Percentiles rank a stretch among this genome's conserved stretches.
These are phyloP conservation scores for Hemileccinum rubropunctum DNA, from an alignment of 768 basidiomycete species.

Conservation along the genomic window DNA sequence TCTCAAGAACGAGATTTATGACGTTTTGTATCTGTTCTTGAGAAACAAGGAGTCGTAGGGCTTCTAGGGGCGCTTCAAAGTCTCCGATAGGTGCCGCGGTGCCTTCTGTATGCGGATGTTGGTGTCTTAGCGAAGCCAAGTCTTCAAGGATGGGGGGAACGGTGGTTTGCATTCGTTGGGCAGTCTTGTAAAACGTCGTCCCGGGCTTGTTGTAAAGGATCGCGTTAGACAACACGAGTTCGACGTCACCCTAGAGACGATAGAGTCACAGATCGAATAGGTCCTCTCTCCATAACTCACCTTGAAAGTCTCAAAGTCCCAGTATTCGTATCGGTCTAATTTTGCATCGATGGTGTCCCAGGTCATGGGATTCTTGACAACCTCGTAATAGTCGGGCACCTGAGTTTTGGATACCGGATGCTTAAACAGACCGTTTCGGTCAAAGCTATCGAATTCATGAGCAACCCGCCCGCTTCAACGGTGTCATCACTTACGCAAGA, in stretches of 20 bases:
- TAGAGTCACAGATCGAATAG: slow-evolving; percentile 1
- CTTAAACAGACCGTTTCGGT: slow-evolving; percentile 73
- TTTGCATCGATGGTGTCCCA: slow-evolving; percentile 81
- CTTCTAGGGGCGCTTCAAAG: slow-evolving; percentile 65
- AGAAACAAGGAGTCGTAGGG: slow-evolving; percentile 56
- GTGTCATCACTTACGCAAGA: slow-evolving; percentile 49
- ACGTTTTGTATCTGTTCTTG: slow-evolving; percentile 51
- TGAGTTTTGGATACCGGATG: slow-evolving; percentile 75
- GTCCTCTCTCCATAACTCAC: slow-evolving; percentile 32
- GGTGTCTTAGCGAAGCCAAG: slow-evolving; percentile 15
- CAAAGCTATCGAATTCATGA: slow-evolving; percentile 49
- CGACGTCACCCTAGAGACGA: slow-evolving; percentile 63
- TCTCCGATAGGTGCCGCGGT: slow-evolving; percentile 49
- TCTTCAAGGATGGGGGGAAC: slow-evolving; percentile 37
- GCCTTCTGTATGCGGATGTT: slow-evolving; percentile 10
- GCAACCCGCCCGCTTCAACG: background rate
- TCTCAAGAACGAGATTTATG: slow-evolving; percentile 51
- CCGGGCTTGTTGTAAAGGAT: slow-evolving; percentile 79
- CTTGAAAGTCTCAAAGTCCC: slow-evolving; percentile 71
- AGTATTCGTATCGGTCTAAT: slow-evolving; percentile 80
- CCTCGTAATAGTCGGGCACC: slow-evolving; percentile 89
- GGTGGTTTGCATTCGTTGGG: slow-evolving; percentile 55
- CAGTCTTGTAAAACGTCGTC: slow-evolving; percentile 68
- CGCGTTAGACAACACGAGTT: slow-evolving; percentile 83
- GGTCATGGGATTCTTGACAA: slow-evolving; percentile 86